phyloP scores from a whole-genome alignment of 2,329 filamentous ascomycete genomes.

The Ophiostoma populinum region DNA sequence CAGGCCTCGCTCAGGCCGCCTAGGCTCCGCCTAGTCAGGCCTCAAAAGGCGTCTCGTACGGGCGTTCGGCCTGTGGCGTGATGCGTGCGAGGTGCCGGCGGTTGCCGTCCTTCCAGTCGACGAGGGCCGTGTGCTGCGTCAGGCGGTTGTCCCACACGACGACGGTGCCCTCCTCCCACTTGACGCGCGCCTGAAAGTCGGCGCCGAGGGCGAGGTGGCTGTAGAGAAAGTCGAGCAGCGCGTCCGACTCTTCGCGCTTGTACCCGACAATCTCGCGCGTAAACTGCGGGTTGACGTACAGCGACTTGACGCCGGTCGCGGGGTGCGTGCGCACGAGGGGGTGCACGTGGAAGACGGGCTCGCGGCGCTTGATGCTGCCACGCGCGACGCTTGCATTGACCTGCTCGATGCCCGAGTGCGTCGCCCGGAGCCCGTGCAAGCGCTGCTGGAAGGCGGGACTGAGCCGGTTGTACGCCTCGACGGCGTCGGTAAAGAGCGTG shows the following conservation, averaged over 20 bases:
- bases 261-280: conserved; percentile 65
- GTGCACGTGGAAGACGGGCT: conserved; percentile 58
- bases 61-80: conserved; percentile 65
- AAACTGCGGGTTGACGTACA: conserved; percentile 75
- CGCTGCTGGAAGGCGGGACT: conserved; percentile 56
- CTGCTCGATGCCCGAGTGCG: conserved; percentile 73
- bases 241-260: conserved; percentile 76
- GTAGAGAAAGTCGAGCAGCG: conserved; percentile 59
- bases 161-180: conserved; percentile 65
- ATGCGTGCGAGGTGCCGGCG: conserved; percentile 66
- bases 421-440: conserved; percentile 62
- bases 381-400: conserved; percentile 48
- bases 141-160: conserved; percentile 79
- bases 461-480: conserved; percentile 64
- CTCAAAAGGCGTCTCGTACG: conserved; percentile 50
- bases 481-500: conserved; percentile 67
- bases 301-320: conserved; percentile 64
- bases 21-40: too few relatives aligned
- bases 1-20: too few relatives aligned
- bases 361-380: conserved; percentile 53
- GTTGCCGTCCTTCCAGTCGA: conserved; percentile 69
- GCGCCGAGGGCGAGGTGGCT: conserved; percentile 56
- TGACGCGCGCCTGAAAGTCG: conserved; percentile 57
- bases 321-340: conserved; percentile 71
- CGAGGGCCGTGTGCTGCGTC: conserved; percentile 59